Conservation (phyloP, 768 basidiomycete species). For the Termitomyces heimii region DNA sequence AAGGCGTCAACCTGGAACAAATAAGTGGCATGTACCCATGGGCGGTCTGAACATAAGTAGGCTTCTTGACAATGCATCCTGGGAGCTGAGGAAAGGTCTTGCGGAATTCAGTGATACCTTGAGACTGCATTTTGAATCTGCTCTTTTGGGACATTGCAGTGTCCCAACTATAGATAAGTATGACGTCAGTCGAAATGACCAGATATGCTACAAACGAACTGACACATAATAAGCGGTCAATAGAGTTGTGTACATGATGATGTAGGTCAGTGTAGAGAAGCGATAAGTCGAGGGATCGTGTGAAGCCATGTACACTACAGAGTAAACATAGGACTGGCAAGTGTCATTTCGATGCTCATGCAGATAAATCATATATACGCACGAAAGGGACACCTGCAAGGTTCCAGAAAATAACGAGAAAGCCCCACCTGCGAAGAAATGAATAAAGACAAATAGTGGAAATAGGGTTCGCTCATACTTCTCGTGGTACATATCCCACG, state of each 20-base stretch:
- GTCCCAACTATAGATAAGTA: slow-evolving; percentile 61
- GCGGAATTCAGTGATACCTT: slow-evolving; percentile 80
- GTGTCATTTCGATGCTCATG: background rate
- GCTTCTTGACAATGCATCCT: slow-evolving; percentile 75
- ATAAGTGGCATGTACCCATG: slow-evolving; percentile 58
- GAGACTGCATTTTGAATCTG: slow-evolving; percentile 95
- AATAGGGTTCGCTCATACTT: slow-evolving; percentile 45
- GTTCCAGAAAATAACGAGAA: slow-evolving; percentile 99
- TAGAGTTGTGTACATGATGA: slow-evolving; percentile 69
- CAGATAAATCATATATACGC: slow-evolving; percentile 18
- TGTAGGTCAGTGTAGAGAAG: slow-evolving; percentile 73
- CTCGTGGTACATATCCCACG: slow-evolving; percentile 99
- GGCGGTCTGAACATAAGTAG: slow-evolving; percentile 86
- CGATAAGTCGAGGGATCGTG: slow-evolving; percentile 83
- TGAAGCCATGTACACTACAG: slow-evolving; percentile 96
- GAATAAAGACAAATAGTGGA: background rate
- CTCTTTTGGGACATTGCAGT: slow-evolving; percentile 96
- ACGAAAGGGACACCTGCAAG: slow-evolving; percentile 91
- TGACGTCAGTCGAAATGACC: background rate
- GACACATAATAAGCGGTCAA: slow-evolving; percentile 85
- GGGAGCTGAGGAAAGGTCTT: slow-evolving; percentile 94
- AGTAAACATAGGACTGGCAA: slow-evolving; percentile 88
- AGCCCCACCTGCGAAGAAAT: slow-evolving; percentile 61
- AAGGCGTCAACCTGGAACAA: background rate
- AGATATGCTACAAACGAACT: slow-evolving; percentile 19